Evolutionary conservation across 768 basidiomycete species (phyloP).

Genomic region (Boletellus sp.): DNA sequence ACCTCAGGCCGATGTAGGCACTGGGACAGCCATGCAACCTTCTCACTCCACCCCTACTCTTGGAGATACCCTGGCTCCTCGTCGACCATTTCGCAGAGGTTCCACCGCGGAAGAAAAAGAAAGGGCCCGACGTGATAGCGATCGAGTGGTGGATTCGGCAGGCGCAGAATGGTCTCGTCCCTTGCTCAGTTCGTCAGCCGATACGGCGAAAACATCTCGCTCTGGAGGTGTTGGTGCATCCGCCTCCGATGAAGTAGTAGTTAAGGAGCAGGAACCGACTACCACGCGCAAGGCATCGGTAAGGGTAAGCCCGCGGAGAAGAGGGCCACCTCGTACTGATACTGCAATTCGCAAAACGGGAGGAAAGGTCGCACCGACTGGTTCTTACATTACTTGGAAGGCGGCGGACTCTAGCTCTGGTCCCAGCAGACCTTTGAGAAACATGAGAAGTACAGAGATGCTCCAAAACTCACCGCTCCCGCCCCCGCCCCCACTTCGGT

Average conservation of each 20-base stretch:
- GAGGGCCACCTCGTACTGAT: slow-evolving; percentile 18
- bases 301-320: slow-evolving; percentile 21
- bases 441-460: slow-evolving; percentile 28
- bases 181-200: slow-evolving; percentile 9
- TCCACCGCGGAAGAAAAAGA: slow-evolving; percentile 28
- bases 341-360: slow-evolving; percentile 14
- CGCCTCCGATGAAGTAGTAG: slow-evolving; percentile 19
- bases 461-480: slow-evolving; percentile 18
- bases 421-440: slow-evolving; percentile 29
- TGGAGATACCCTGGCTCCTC: slow-evolving; percentile 29
- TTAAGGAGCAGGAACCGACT: slow-evolving; percentile 19
- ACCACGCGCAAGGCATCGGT: slow-evolving; percentile 10
- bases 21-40: slow-evolving; percentile 22
- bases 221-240: slow-evolving; percentile 14
- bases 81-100: slow-evolving; percentile 26
- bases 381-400: slow-evolving; percentile 23
- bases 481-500: slow-evolving; percentile 21
- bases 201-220: slow-evolving; percentile 15
- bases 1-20: slow-evolving; percentile 21
- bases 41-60: slow-evolving; percentile 28
- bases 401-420: slow-evolving; percentile 36
- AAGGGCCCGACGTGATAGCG: slow-evolving; percentile 19
- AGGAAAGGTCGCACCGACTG: slow-evolving; percentile 24
- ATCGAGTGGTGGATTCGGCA: slow-evolving; percentile 16
- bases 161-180: slow-evolving; percentile 23